A percentile compares a stretch with the other conserved stretches of the same genome.
Evolutionary conservation across 1,284 basidiomycete genomes (phyloP).

Genomic region (Tilletiopsis washingtonensis): DNA sequence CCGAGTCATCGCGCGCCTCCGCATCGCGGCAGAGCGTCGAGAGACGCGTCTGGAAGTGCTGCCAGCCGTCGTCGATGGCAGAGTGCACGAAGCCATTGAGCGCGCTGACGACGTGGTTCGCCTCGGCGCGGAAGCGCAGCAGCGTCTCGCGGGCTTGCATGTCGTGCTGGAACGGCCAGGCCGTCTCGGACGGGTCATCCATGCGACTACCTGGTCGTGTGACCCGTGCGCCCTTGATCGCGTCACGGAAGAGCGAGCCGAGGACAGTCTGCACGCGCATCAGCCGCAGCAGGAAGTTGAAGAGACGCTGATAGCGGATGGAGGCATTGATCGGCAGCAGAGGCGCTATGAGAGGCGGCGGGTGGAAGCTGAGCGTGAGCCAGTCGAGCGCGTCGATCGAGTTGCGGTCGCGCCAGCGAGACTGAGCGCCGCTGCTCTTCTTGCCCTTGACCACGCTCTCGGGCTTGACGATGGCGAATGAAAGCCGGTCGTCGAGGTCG

Average conservation of each 20-base stretch:
- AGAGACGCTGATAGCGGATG: constrained; percentile 23
- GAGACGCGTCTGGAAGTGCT: constrained; percentile 2
- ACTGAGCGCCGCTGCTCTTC: constrained; percentile 2
- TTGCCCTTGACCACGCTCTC: constrained; percentile 1
- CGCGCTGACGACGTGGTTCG: constrained; percentile 5
- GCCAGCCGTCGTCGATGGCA: constrained; percentile 4
- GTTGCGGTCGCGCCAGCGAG: constrained; percentile 17
- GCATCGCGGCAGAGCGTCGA: constrained; percentile 10
- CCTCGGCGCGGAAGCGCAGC: constrained; percentile 10
- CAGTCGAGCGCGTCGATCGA: constrained; percentile 32
- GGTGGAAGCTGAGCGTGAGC: constrained; percentile 30
- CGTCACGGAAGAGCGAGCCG: constrained; percentile 8
- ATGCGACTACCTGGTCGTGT: too few relatives aligned
- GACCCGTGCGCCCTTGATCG: constrained; percentile 13
- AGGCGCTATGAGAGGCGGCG: constrained; percentile 29
- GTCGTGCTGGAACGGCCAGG: background rate
- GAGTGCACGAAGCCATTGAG: constrained; percentile 10
- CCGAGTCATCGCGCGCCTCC: constrained; percentile 3
- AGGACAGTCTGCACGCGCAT: constrained; percentile 25
- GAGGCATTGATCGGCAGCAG: constrained; percentile 23
- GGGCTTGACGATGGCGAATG: constrained; percentile 27
- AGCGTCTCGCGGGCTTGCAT: background rate
- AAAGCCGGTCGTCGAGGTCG: constrained; percentile 30
- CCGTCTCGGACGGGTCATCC: too few relatives aligned
- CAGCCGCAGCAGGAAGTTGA: constrained; percentile 27